These are phyloP conservation scores for Zalaria sp. DNA, from an alignment of 2,329 filamentous ascomycete genomes.

Conservation along the genomic window DNA sequence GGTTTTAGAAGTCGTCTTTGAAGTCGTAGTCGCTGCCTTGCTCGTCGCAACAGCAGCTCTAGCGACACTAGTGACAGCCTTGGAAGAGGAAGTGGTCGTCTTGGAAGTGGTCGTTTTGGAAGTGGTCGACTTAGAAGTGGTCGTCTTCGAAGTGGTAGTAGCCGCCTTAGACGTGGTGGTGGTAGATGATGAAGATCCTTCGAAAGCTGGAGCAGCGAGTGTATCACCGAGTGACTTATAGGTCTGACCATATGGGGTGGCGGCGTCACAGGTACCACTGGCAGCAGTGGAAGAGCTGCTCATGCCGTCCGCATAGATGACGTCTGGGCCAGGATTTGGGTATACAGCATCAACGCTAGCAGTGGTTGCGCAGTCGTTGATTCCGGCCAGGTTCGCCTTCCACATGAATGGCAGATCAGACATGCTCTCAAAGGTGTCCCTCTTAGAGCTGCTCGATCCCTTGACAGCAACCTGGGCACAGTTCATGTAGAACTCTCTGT, in stretches of 20 bases:
- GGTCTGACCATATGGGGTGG: constrained; percentile 13
- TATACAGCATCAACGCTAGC: constrained; percentile 26
- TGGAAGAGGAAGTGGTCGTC: too few species aligned
- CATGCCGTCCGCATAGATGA: constrained; percentile 22
- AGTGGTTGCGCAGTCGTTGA: constrained; percentile 25
- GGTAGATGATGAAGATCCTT: neutral
- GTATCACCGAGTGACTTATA: constrained; percentile 8
- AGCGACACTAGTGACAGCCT: too few species aligned
- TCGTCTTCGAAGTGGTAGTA: constrained; percentile 1
- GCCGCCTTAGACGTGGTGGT: neutral
- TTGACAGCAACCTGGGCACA: constrained; percentile 56
- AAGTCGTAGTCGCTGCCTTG: too few species aligned
- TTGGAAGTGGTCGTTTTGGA: neutral
- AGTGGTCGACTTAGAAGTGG: neutral
- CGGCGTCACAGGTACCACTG: constrained; percentile 16
- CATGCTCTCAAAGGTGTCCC: constrained; percentile 11
- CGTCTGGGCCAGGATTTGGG: constrained; percentile 25
- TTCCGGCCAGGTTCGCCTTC: constrained; percentile 26
- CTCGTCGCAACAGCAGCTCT: too few species aligned
- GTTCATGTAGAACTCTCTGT: constrained; percentile 81
- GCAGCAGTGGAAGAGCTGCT: constrained; percentile 10
- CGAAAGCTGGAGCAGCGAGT: neutral
- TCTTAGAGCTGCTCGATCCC: constrained; percentile 1
- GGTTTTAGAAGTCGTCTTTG: too few species aligned
- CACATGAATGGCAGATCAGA: constrained; percentile 26